Evolutionary conservation across 2,329 filamentous ascomycete species (phyloP), one percentile per base, ranked within the genome.

Genomic region (Lecanicillium sp.): DNA sequence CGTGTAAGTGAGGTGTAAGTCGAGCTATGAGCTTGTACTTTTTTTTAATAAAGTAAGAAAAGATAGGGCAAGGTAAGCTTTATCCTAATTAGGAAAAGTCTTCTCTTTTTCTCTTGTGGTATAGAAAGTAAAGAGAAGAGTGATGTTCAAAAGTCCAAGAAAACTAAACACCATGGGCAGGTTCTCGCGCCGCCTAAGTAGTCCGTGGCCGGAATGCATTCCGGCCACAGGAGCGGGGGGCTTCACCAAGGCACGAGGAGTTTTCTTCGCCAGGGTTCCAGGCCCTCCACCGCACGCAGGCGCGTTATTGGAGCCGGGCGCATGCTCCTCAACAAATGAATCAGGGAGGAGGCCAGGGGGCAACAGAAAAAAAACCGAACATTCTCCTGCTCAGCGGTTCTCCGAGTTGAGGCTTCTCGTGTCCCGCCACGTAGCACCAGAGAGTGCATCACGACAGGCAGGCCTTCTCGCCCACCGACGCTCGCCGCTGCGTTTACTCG

Each of bases 171-270:
- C 37, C 31, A 38, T 33, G 39, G 45, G 42, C 45, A 48, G 53
- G 45, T 45, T 49, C 46, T 48, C 52, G 46, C 49, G 55, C 50
- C 57, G 61, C 57, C 62, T 64, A 69, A 68, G 66, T 69, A 68
- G 53, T 54, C 56, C 36, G 59, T 64, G 67, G 66, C 67, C 66
- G 66, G 66, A 68, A 69, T 59, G 15, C 7, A 54, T 67, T 68
- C 65, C 66, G 64, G 65, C 64, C 64, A 58, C 54, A 44, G 39
- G 44, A 46, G 53, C 52, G 54, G 52, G 56, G 56, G 36, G 30
- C 19, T n/a, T n/a, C n/a, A n/a, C 34, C 28, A 19, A 37, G 30
- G 40, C 30, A 45, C 31, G 32, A 20, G 29, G 32, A 30, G 25
- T 30, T 35, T n/a, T 9, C 15, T 27, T 11, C 31, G 33, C 18